Conservation (phyloP, 768 basidiomycete species). For the Pleurotus tuber-regium region DNA sequence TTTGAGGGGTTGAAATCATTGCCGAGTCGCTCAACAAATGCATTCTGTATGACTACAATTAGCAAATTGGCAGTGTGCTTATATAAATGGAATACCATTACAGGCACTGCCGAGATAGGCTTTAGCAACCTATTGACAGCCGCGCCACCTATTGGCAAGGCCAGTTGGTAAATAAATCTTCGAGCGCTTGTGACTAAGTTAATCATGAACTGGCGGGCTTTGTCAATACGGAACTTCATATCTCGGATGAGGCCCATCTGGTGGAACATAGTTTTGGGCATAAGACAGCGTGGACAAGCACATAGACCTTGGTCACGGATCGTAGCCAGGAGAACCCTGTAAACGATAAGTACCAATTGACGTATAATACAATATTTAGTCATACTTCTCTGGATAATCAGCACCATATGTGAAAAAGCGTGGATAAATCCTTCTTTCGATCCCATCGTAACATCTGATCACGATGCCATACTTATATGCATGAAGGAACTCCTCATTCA, state of each 20-base stretch:
- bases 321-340: conserved; percentile 10
- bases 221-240: conserved; percentile 9
- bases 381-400: conserved; percentile 24
- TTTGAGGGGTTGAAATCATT: conserved; percentile 34
- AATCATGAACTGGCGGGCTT: not conserved
- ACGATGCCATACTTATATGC: conserved; percentile 24
- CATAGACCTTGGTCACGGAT: conserved; percentile 6
- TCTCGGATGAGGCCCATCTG: conserved; percentile 20
- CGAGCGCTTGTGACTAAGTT: not conserved
- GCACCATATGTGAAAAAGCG: conserved; percentile 24
- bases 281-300: conserved; percentile 12
- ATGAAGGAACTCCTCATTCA: conserved; percentile 22
- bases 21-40: conserved; percentile 24
- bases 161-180: not conserved
- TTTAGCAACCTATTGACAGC: not conserved
- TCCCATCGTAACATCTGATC: conserved; percentile 20
- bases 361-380: not conserved
- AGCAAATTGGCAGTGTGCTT: no score
- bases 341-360: not conserved
- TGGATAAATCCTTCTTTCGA: conserved; percentile 17
- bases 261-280: conserved; percentile 1
- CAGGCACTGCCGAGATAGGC: conserved; percentile 8
- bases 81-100: conserved; percentile 10
- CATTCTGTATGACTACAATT: conserved; percentile 19
- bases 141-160: not conserved